A percentile compares a stretch with the other conserved stretches of the same genome.
Conservation (phyloP, 2,329 filamentous ascomycete species). For the Ophiostoma tasmaniense region DNA sequence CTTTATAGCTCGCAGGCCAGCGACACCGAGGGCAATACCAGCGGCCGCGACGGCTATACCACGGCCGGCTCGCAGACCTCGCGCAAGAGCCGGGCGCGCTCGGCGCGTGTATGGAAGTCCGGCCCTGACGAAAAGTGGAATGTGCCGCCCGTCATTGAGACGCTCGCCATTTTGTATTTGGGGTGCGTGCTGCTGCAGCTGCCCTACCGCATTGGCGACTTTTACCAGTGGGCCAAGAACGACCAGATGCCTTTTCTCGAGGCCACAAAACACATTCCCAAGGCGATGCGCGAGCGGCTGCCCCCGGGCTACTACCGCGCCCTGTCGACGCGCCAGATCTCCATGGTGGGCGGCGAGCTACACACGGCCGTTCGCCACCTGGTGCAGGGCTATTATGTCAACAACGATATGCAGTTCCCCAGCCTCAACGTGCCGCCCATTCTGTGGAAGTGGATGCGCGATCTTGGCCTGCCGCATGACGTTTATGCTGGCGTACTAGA, state of each 20-base stretch:
- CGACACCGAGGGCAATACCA: constrained; percentile 10
- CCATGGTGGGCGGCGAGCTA: constrained; percentile 48
- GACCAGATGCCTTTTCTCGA: constrained; percentile 65
- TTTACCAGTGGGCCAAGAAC: constrained; percentile 58
- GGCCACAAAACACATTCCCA: constrained; percentile 52
- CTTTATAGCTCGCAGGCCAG: constrained; percentile 20
- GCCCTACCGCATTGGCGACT: constrained; percentile 65
- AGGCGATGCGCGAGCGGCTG: constrained; percentile 56
- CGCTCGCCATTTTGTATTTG: constrained; percentile 70
- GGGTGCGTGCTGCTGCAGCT: constrained; percentile 66
- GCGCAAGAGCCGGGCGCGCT: constrained; percentile 17
- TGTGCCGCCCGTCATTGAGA: constrained; percentile 63
- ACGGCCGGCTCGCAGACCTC: constrained; percentile 1
- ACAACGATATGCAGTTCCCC: constrained; percentile 65
- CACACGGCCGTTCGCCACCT: constrained; percentile 56
- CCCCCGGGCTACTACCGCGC: constrained; percentile 51
- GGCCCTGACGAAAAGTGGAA: constrained; percentile 41
- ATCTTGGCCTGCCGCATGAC: constrained; percentile 68
- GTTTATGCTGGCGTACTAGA: constrained; percentile 51
- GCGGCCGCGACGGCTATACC: constrained; percentile 5
- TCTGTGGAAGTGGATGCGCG: constrained; percentile 59
- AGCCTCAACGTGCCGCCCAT: constrained; percentile 61
- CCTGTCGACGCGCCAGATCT: constrained; percentile 43
- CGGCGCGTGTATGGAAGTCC: constrained; percentile 36
- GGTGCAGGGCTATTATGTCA: constrained; percentile 52